Evolutionary conservation across 2,329 filamentous ascomycete species (phyloP), one percentile per base, ranked within the genome.

Genomic region (Pseudogymnoascus sp.): DNA sequence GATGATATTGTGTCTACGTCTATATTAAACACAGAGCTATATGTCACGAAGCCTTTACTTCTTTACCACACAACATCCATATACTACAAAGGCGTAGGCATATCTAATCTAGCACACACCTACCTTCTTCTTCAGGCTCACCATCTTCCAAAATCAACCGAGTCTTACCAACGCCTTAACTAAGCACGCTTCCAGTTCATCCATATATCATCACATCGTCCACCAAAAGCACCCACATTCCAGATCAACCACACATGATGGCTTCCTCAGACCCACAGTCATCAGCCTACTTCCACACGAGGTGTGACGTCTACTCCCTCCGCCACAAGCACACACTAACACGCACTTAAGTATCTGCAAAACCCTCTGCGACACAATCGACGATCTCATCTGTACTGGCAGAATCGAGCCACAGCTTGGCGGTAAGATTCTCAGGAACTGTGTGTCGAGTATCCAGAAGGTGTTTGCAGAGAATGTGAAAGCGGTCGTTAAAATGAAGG

Each of bases 321-420:
- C 1, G 1, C 17, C 15, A 2, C 15, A 55, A 13, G 48, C 48
- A 35, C 29, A 55, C 13, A 13, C 48, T 63, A 38, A 27, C 63
- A 15, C 29, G 59, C 38, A 41, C 31, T 5, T 61, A 61, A 62
- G 65, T 62, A 55, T 65, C 51, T 60, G 59, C 60, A 51, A 61
- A 64, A 59, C 35, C 21, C 35, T 65, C 62, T 59, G 58, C 41
- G 35, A 61, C 62, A 63, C 58, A 38, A 62, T 62, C n/a, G 63
- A 66, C 62, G 65, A 55, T 55, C 29, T 66, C 62, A 66, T 65
- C 27, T 62, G 58, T 58, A 25, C 29, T 59, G 65, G 64, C 64
- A 63, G 63, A 61, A 65, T 59, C 44, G 36, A 66, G 65, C 63
- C 65, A 63, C 51, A 64, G 59, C 63, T 62, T 41, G 41, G 59